A percentile compares a stretch with the other conserved stretches of the same genome.
These are phyloP conservation scores for Corniculantispora saksenae DNA, from an alignment of 2,329 filamentous ascomycete species.

Conservation along the genomic window DNA sequence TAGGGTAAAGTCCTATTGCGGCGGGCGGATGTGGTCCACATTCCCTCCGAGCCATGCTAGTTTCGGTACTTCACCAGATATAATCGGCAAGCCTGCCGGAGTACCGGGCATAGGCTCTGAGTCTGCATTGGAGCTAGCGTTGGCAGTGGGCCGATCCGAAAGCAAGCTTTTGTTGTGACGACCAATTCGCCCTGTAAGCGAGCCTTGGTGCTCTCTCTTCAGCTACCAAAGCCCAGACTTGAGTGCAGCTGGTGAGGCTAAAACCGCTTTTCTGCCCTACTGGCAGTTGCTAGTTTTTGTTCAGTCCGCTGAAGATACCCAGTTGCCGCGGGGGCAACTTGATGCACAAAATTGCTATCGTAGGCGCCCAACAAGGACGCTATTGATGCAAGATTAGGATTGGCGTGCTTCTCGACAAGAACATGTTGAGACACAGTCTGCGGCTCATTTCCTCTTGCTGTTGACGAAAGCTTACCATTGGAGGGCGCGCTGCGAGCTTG, in stretches of 20 bases:
- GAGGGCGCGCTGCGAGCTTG: not conserved
- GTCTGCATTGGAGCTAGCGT: not conserved
- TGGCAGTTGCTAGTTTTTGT: not conserved
- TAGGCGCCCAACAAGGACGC: not conserved
- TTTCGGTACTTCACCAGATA: conserved; percentile 14
- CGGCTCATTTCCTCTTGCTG: not conserved
- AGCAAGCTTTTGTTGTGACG: not conserved
- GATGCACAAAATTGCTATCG: not conserved
- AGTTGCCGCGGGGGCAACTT: not conserved
- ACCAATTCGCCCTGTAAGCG: not conserved
- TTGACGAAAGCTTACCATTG: not conserved
- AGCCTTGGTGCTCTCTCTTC: not conserved
- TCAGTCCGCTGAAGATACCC: not conserved
- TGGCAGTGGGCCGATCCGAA: conserved; percentile 13
- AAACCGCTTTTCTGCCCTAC: not conserved
- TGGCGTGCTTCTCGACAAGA: not conserved
- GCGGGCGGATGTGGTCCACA: not conserved
- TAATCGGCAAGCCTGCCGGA: conserved; percentile 14
- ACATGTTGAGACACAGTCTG: not conserved
- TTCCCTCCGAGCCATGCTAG: conserved; percentile 8
- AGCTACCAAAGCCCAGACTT: not conserved
- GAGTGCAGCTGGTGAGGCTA: too few species aligned
- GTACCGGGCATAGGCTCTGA: conserved; percentile 1
- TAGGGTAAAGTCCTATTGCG: not conserved
- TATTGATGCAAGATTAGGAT: not conserved